Base-by-base conservation (phyloP, 495 filamentous ascomycete species). In the Staphylotrichum tortipilum region DNA sequence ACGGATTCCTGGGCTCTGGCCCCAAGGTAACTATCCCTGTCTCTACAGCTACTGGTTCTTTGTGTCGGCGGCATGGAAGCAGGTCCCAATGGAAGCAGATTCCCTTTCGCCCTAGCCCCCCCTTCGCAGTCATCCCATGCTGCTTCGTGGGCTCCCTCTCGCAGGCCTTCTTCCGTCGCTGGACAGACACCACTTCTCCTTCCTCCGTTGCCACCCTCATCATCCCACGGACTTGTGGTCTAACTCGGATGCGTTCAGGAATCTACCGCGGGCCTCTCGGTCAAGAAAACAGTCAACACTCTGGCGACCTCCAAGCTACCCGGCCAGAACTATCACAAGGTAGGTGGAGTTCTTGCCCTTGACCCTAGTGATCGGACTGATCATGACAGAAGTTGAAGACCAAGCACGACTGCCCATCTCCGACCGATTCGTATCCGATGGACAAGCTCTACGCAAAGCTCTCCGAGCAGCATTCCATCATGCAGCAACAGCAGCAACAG, bases 401-500 rank as follows among this genome's bases (percentile, higher is more conserved):
- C 19, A 72, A 57, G 42, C 71, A 72, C 57, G 70, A 75, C 37
- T 42, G 63, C 3, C 57, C 60, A 21, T 61, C 63, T 26, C 51
- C 61, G 14, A 42, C 44, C 22, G 68, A 73, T 17, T 52, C 55
- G 23, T 71, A 68, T 49, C 64, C 64, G 8, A 72, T 85, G 68
- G 80, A 86, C 49, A 70, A 79, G 40, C 69, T 86, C 22, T 70
- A 86, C 52, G 75, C 83, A 7, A 81, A 79, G 58, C 75, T 90
- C 39, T 75, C 78, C 22, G 78, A 88, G 64, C 84, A 89, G 56
- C 76, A 85, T 39, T 63, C 64, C 7, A 54, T 73, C n/a, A 65
- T 80, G 38, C 68, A 71, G 45, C 76, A 78, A 49, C 80, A 82
- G 58, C 73, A 73, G n/a, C n/a, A n/a, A n/a, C 68, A 71, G 45